Conservation (phyloP, 208 protist species). For the Sergeia podlipaevii region DNA sequence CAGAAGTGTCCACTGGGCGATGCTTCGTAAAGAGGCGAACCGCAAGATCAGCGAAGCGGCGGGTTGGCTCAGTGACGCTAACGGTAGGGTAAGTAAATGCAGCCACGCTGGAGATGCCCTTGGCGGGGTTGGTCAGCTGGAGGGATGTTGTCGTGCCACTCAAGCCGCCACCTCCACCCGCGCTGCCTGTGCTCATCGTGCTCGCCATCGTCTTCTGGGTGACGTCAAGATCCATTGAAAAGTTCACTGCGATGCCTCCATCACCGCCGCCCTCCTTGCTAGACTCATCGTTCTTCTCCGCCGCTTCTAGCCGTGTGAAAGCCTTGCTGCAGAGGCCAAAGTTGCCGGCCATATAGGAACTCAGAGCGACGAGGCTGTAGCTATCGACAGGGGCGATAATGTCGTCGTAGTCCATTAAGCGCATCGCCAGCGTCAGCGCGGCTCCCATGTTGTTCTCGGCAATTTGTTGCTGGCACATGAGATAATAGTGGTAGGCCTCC, state of each 20-base stretch:
- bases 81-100: constrained; percentile 78
- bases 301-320: constrained; percentile 92
- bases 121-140: constrained; percentile 73
- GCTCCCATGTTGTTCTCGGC: constrained; percentile 61
- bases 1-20: constrained; percentile 75
- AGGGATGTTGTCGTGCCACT: constrained; percentile 63
- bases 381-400: constrained; percentile 85
- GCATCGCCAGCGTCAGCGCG: constrained; percentile 84
- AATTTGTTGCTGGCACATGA: constrained; percentile 91
- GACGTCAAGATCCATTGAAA: constrained; percentile 79
- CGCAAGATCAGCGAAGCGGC: constrained; percentile 89
- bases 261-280: constrained; percentile 11
- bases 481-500: constrained; percentile 96
- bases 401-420: constrained; percentile 94
- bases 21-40: constrained; percentile 90
- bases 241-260: constrained; percentile 26
- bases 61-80: constrained; percentile 47
- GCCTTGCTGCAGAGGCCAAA: constrained; percentile 93
- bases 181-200: constrained; percentile 16
- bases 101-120: constrained; percentile 31
- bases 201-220: constrained; percentile 50
- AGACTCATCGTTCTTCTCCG: constrained; percentile 69
- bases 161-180: constrained; percentile 31
- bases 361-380: constrained; percentile 94
- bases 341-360: constrained; percentile 90